Conservation (phyloP, 78 protist genomes). For the Neovahlkampfia damariscottae region DNA sequence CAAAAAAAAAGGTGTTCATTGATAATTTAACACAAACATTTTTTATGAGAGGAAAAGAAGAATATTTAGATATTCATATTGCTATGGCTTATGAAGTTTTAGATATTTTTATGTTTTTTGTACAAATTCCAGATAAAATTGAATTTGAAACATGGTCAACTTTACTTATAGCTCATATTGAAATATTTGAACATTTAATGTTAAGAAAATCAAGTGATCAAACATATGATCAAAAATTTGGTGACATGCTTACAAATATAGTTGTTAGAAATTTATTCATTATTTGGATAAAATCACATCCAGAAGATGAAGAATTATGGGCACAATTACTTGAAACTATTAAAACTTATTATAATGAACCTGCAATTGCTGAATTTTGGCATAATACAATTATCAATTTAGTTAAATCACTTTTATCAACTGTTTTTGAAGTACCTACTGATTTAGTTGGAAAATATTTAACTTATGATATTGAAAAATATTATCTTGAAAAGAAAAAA, state of each 20-base stretch:
- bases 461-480: not conserved
- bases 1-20: no score
- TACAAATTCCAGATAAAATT: not conserved
- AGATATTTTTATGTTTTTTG: not conserved
- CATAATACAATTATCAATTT: not conserved
- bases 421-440: not conserved
- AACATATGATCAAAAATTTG: not conserved
- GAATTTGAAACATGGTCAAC: not conserved
- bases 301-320: not conserved
- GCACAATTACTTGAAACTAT: not conserved
- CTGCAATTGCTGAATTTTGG: not conserved
- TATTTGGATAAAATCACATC: not conserved
- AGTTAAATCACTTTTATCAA: not conserved
- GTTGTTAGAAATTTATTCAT: not conserved
- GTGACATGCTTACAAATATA: not conserved
- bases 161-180: not conserved
- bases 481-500: not conserved
- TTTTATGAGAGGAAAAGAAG: not conserved
- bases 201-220: not conserved
- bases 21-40: not conserved
- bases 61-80: not conserved
- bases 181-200: not conserved
- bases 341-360: not conserved
- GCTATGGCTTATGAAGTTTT: not conserved
- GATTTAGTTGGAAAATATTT: not conserved